Conservation (phyloP, 805 yeast genomes). For the Kuraishia cidri region DNA sequence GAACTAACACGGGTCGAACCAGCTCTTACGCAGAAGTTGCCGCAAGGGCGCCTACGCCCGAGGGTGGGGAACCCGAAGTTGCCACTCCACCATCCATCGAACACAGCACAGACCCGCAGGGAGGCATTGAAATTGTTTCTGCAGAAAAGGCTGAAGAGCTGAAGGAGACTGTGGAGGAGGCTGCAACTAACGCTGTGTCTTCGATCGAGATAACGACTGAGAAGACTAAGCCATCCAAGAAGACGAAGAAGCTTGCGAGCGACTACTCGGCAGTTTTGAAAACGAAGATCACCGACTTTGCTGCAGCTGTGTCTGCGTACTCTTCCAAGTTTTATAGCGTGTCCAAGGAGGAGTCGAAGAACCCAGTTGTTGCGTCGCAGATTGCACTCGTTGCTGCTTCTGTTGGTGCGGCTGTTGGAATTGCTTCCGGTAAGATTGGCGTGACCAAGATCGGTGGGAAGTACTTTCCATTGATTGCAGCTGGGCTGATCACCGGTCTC, state of each 20-base stretch:
- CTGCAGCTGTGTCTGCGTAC: background rate
- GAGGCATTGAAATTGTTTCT: no score
- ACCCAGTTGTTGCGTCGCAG: slow-evolving; percentile 55
- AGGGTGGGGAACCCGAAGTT: no score
- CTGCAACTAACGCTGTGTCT: background rate
- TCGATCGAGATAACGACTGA: background rate
- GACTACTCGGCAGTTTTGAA: background rate
- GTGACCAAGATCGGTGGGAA: background rate
- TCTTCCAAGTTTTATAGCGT: background rate
- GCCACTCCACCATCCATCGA: no score
- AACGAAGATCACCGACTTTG: background rate
- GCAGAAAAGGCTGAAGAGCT: slow-evolving; percentile 5
- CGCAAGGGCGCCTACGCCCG: no score
- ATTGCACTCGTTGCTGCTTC: slow-evolving; percentile 9
- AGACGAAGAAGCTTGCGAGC: slow-evolving; percentile 22
- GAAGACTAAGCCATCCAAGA: background rate
- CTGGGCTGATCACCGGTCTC: slow-evolving; percentile 43
- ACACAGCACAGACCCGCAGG: no score
- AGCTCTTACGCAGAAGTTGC: slow-evolving; percentile 29
- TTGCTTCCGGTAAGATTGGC: background rate
- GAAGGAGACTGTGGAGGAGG: slow-evolving; percentile 3
- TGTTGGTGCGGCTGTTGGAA: background rate
- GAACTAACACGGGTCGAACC: background rate
- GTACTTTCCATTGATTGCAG: slow-evolving; percentile 20
- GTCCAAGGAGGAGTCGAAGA: slow-evolving; percentile 37